A percentile compares a stretch with the other conserved stretches of the same genome.
Conservation (phyloP, 2,329 filamentous ascomycete species). For the Aspergillus ochraceus region DNA sequence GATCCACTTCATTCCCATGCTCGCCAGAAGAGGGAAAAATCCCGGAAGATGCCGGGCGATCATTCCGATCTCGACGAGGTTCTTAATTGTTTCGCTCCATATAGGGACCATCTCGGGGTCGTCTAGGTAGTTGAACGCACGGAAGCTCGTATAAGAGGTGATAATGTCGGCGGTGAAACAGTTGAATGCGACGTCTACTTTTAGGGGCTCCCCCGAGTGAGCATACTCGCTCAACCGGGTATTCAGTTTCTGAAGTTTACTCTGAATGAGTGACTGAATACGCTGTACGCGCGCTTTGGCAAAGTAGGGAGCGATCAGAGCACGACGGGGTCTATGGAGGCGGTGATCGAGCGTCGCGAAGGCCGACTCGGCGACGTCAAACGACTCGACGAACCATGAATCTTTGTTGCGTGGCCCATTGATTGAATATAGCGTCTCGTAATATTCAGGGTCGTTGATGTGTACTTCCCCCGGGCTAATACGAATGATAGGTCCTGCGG, state of each 20-base stretch:
- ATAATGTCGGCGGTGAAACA: constrained; percentile 49
- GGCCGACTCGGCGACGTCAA: constrained; percentile 31
- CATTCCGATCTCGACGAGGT: too few species aligned
- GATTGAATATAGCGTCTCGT: constrained; percentile 31
- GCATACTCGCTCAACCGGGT: constrained; percentile 21
- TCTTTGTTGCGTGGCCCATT: constrained; percentile 33
- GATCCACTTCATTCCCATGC: too few species aligned
- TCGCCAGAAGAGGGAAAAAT: too few species aligned
- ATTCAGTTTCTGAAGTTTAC: constrained; percentile 26
- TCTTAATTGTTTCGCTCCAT: constrained; percentile 28
- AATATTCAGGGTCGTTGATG: constrained; percentile 30
- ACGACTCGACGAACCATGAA: constrained; percentile 26
- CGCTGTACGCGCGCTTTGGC: constrained; percentile 28
- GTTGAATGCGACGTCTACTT: constrained; percentile 34
- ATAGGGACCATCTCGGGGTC: constrained; percentile 30
- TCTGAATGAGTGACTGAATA: constrained; percentile 23
- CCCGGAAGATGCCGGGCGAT: too few species aligned
- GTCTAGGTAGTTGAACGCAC: constrained; percentile 32
- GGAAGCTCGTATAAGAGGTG: constrained; percentile 43
- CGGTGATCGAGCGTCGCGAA: constrained; percentile 33
- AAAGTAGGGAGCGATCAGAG: constrained; percentile 39
- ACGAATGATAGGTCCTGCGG: constrained; percentile 33
- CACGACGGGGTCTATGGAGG: constrained; percentile 32
- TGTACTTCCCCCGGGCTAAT: constrained; percentile 36
- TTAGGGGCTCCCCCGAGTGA: constrained; percentile 17